These are phyloP conservation scores for Omphalotus guepiniiformis DNA, from an alignment of 768 basidiomycete genomes.

Conservation along the genomic window DNA sequence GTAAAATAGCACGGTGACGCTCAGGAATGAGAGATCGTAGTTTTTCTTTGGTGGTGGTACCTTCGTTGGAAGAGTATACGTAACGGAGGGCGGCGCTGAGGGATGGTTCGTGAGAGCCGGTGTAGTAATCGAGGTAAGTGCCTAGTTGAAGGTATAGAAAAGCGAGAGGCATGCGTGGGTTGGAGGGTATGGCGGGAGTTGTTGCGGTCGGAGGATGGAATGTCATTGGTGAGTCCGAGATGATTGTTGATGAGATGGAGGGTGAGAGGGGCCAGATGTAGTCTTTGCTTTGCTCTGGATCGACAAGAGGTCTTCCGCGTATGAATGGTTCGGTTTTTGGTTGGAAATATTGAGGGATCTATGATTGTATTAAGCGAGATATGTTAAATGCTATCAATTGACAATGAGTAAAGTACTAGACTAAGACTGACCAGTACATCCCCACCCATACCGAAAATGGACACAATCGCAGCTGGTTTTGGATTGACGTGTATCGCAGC, in stretches of 20 bases:
- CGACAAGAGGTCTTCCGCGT: constrained; percentile 50
- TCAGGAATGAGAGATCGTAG: constrained; percentile 19
- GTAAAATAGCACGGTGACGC: constrained; percentile 35
- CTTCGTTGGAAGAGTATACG: too few relatives aligned
- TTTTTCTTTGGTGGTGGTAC: constrained; percentile 10
- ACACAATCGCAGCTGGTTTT: constrained; percentile 49
- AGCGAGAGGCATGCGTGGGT: background rate
- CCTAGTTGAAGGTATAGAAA: constrained; percentile 56
- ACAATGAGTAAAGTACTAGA: background rate
- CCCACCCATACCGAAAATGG: constrained; percentile 61
- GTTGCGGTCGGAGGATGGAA: background rate
- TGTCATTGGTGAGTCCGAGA: background rate
- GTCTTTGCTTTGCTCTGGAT: constrained; percentile 40
- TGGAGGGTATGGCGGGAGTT: background rate
- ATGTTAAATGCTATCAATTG: background rate
- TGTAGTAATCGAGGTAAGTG: constrained; percentile 53
- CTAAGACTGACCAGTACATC: constrained; percentile 39
- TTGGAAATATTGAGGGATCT: constrained; percentile 49
- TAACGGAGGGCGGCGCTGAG: constrained; percentile 47
- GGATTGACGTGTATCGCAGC: constrained; percentile 53
- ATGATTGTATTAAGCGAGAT: background rate
- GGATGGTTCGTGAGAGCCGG: constrained; percentile 41
- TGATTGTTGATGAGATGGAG: background rate
- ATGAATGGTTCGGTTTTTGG: constrained; percentile 50
- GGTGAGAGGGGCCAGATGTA: constrained; percentile 41